Evolutionary conservation across 176 grass and related monocot genomes (phyloP), one percentile per base, ranked within the genome.

Genomic region (Aegilops umbellulata): DNA sequence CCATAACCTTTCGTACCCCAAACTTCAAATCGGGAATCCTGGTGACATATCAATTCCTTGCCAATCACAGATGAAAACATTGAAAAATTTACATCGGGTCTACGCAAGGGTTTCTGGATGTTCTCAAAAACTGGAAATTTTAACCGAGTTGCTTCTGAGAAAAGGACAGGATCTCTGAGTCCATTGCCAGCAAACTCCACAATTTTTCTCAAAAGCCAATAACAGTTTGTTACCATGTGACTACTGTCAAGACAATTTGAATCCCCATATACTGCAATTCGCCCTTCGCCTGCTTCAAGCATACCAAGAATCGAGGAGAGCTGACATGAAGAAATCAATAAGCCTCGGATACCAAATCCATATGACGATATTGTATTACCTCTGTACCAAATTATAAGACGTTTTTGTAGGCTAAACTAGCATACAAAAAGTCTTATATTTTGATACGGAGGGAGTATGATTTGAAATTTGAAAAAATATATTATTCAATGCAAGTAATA

Each of bases 171-270:
- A 89, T 98, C 96, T 84, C 86, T 95, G 73, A 95, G 60, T 90
- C 93, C 80, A 71, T 83, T 90, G 79, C 85, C 93, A 65, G 93
- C 95, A 67, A 94, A 98, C 79, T 98, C 96, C 73, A 98, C 80
- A 74, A 98, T 83, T 89, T 95, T 95, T 72, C 84, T 94, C 27
- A 98, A 86, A 61, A 98, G 86, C 96, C 96, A 98, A 81, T 94
- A 98, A 72, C 96, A 95, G 84, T 98, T 98, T n/a, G 96, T 98
- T 80, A 98, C 93, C 96, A 95, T 98, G 82, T 98, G 96, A 90
- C 96, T 98, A 74, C 96, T 94, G 76, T 98, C 96, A 87, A 98
- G 93, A 73, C 93, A 98, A 77, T 98, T 98, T 68, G 96, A 98
- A 86, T 98, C 96, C 27, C 96, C 96, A 88, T 98, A 98, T 1